Conservation (phyloP, 495 filamentous ascomycete genomes). For the Neurospora cerealis region DNA sequence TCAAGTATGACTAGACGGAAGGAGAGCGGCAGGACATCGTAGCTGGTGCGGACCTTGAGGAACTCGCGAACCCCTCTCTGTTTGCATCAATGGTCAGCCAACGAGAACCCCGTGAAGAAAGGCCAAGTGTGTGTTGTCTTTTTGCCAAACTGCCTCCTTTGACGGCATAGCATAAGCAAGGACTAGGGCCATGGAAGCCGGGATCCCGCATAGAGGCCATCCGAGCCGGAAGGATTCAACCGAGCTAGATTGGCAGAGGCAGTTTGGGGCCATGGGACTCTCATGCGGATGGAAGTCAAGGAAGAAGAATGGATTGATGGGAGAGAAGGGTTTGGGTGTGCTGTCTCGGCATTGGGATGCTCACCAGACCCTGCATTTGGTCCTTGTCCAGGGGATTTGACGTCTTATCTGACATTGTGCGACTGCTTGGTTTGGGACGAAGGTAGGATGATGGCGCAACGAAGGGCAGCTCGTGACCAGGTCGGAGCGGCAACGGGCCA, state of each 20-base stretch:
- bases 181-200: neutral
- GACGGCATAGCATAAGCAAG: neutral
- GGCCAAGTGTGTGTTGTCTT: neutral
- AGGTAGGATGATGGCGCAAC: slow-evolving; percentile 84
- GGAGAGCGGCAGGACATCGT: slow-evolving; percentile 96
- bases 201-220: slow-evolving; percentile 21
- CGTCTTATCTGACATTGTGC: slow-evolving; percentile 44
- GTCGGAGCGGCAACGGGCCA: slow-evolving; percentile 19
- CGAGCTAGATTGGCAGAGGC: neutral
- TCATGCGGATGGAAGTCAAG: neutral
- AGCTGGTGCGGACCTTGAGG: slow-evolving; percentile 90
- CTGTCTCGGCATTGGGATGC: slow-evolving; percentile 27
- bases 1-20: slow-evolving; percentile 95
- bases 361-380: slow-evolving; percentile 86
- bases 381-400: slow-evolving; percentile 76
- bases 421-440: slow-evolving; percentile 49
- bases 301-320: slow-evolving; percentile 1
- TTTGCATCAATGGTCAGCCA: slow-evolving; percentile 9
- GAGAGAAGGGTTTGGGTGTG: slow-evolving; percentile 10
- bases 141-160: neutral
- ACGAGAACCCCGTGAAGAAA: neutral
- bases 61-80: slow-evolving; percentile 90
- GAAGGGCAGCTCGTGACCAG: slow-evolving; percentile 45
- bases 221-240: neutral
- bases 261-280: neutral